Evolutionary conservation across 192 early-diverging fungal species (phyloP), one percentile per base, ranked within the genome.

Genomic region (Jimgerdemannia lactiflua): DNA sequence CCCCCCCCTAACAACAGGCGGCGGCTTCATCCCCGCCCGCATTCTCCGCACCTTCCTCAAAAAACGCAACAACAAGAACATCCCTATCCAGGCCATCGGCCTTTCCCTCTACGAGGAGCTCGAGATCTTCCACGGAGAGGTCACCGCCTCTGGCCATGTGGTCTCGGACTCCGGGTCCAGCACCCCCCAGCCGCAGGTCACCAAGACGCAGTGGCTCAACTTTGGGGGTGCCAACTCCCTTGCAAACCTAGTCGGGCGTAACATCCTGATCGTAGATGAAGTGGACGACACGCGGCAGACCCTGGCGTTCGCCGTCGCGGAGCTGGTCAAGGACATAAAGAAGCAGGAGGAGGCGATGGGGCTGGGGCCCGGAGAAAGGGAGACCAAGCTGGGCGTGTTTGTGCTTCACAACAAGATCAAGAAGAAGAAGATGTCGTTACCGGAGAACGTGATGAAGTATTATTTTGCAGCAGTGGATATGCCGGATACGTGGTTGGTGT

Each of bases 201-300:
- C 88, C 78, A 94, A 94, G 83, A 93, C 92, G 6, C 93, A 94
- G 76, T 94, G 93, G 93, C 85, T 94, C 65, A 92, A 93, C 77
- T 92, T 92, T 85, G 91, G 89, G 64, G 85, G 85, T n/a, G 72
- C 79, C 71, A 88, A 90, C 43, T 87, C 87, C 3, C 85, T 89
- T 64, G 84, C 84, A 9, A 88, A 86, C 11, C 80, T 94, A 43
- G 77, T 93, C 54, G 93, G 93, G 3, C 84, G 91, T 63, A 84
- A 85, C 77, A 93, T 94, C 70, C 75, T 94, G 49, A 91, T 94
- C 80, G 93, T 94, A 0, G 93, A 94, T 69, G 93, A 94, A 64
- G 92, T 94, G 14, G 93, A 94, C 72, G 93, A 94, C 75, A 93
- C 90, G 69, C 85, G 93, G 20, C 85, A 86, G 54, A 94, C 93